Percentiles rank a stretch among this genome's conserved stretches.
Evolutionary conservation across 139 green algal genomes (phyloP).

Genomic region (Closterium sp.): DNA sequence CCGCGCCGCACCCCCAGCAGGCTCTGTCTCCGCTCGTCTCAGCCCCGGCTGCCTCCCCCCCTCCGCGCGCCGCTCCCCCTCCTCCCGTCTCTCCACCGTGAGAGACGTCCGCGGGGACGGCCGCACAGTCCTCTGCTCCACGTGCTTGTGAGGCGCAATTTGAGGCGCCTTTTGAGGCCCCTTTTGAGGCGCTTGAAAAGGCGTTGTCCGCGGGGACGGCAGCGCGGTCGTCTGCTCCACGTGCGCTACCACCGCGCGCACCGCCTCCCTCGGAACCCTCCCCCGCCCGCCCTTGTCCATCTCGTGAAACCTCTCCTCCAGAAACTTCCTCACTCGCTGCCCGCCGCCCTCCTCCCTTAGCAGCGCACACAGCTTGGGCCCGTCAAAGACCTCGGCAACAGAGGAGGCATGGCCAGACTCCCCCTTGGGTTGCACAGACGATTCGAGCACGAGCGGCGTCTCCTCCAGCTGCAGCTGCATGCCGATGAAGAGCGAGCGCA

Average conservation of each 20-base stretch:
- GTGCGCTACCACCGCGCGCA: background rate
- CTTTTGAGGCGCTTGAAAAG: too few relatives aligned
- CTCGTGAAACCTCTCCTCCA: background rate
- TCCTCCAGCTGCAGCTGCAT: conserved; percentile 28
- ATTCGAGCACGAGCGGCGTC: conserved; percentile 34
- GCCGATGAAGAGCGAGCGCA: conserved; percentile 12
- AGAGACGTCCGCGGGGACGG: too few relatives aligned
- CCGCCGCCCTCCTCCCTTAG: background rate
- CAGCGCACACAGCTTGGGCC: background rate
- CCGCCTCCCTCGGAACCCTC: background rate
- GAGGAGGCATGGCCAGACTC: too few relatives aligned
- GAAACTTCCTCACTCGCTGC: background rate
- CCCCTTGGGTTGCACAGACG: background rate
- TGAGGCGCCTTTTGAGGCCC: too few relatives aligned
- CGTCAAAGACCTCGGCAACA: background rate
- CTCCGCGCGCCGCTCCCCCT: too few relatives aligned
- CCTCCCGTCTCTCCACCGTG: too few relatives aligned
- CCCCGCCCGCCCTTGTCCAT: background rate
- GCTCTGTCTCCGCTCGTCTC: too few relatives aligned
- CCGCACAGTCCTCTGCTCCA: too few relatives aligned
- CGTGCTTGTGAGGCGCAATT: too few relatives aligned
- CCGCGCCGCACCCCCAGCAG: too few relatives aligned
- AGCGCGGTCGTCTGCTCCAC: background rate
- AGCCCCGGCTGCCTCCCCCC: too few relatives aligned
- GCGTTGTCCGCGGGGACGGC: background rate